phyloP scores from a whole-genome alignment of 495 filamentous ascomycete species.

The Xylaria cubensis region DNA sequence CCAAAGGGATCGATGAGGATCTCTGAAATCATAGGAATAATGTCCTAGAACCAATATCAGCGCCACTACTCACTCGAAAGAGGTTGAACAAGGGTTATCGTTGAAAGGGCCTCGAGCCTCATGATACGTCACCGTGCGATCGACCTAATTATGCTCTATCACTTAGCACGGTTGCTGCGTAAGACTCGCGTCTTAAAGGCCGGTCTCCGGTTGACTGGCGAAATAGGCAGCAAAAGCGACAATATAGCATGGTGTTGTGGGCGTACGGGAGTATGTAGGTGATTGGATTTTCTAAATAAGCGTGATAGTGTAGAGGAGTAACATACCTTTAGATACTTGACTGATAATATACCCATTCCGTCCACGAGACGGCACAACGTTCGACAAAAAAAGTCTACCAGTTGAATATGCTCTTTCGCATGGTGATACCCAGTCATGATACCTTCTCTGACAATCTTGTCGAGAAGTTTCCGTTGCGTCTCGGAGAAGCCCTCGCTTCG shows the following conservation, averaged over 20 bases:
- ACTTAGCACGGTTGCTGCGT: too few relatives aligned
- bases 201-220: too few relatives aligned
- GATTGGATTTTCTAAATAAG: not conserved
- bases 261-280: not conserved
- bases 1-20: conserved; percentile 76
- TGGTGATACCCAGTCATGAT: conserved; percentile 62
- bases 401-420: conserved; percentile 54
- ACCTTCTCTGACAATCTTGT: conserved; percentile 62
- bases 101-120: not conserved
- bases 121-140: not conserved
- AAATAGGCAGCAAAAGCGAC: not conserved
- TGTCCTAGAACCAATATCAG: conserved; percentile 50
- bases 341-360: conserved; percentile 70
- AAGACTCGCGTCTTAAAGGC: not conserved
- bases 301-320: not conserved
- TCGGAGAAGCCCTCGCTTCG: conserved; percentile 30
- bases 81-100: not conserved
- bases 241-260: not conserved
- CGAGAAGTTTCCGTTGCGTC: conserved; percentile 48
- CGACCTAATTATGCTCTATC: not conserved
- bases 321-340: conserved; percentile 73
- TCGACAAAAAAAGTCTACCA: conserved; percentile 65
- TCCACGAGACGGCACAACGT: conserved; percentile 60
- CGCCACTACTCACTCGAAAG: not conserved
- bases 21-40: conserved; percentile 70